Evolutionary conservation across 176 grass and related monocot genomes (phyloP).

Genomic region (Metroxylon sagu): DNA sequence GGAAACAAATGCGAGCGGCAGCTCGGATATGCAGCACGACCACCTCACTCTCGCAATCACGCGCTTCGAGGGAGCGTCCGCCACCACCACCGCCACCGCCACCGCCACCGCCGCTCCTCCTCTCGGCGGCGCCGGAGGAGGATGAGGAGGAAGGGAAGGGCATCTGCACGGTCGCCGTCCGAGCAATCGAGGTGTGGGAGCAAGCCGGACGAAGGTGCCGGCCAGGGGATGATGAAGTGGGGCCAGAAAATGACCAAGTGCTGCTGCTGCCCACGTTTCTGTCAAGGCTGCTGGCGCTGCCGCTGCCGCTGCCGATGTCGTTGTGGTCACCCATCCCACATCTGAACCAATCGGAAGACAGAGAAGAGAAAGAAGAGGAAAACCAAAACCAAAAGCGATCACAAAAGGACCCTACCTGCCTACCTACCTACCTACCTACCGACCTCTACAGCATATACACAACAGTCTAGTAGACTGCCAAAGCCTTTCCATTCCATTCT

Average conservation of each 20-base stretch:
- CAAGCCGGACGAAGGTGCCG: no score
- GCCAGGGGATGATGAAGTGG: background rate
- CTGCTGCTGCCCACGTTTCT: background rate
- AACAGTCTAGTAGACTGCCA: no score
- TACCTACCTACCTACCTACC: no score
- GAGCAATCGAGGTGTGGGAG: no score
- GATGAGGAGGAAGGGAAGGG: background rate
- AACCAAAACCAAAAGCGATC: no score
- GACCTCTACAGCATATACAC: no score
- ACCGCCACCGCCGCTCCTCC: background rate
- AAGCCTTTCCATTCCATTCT: no score
- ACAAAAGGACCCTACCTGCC: no score
- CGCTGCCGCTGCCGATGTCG: background rate
- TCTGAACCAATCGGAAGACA: background rate
- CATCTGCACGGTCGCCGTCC: no score
- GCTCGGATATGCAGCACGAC: background rate
- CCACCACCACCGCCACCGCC: background rate
- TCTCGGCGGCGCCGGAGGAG: background rate
- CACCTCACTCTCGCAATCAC: constrained; percentile 11
- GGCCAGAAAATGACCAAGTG: constrained; percentile 3
- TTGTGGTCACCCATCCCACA: constrained; percentile 6
- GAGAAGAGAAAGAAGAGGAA: no score
- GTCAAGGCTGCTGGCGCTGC: background rate
- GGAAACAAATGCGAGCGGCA: background rate
- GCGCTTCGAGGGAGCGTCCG: background rate